phyloP scores from a whole-genome alignment of 148 eudicot genomes.

The Cornus controversa region DNA sequence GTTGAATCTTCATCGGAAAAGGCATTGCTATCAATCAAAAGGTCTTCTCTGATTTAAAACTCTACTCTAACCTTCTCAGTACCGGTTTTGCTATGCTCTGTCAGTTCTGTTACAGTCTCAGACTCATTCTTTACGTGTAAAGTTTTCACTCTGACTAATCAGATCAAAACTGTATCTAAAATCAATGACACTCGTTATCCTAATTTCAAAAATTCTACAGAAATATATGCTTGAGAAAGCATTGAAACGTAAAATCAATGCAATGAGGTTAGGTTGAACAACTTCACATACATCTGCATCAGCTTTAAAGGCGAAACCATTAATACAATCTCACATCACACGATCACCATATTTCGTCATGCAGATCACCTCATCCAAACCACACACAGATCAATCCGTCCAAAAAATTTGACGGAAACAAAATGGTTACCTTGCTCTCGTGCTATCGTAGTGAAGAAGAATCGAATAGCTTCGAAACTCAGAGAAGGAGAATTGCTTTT shows the following conservation, averaged over 20 bases:
- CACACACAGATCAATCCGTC: background rate
- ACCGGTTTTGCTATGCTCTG: background rate
- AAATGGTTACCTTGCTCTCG: constrained; percentile 16
- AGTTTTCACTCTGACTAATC: background rate
- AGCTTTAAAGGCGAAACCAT: constrained; percentile 2
- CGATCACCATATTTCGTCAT: constrained; percentile 6
- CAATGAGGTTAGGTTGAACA: constrained; percentile 3
- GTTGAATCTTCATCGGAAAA: constrained; percentile 72
- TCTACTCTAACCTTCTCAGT: background rate
- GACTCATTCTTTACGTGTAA: no score
- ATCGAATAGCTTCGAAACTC: constrained; percentile 21
- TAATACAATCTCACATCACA: constrained; percentile 16
- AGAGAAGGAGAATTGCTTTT: background rate
- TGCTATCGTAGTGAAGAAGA: constrained; percentile 3
- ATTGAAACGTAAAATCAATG: background rate
- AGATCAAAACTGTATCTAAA: constrained; percentile 2
- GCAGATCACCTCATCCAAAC: background rate
- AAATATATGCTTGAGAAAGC: background rate
- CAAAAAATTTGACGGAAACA: background rate
- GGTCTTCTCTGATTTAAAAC: background rate
- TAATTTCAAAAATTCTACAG: background rate
- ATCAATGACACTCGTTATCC: background rate
- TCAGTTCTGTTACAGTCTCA: background rate
- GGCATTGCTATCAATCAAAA: constrained; percentile 32
- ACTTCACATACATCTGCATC: background rate